These are phyloP conservation scores for Boletus tylopilopsis DNA, from an alignment of 768 basidiomycete species.

Conservation along the genomic window DNA sequence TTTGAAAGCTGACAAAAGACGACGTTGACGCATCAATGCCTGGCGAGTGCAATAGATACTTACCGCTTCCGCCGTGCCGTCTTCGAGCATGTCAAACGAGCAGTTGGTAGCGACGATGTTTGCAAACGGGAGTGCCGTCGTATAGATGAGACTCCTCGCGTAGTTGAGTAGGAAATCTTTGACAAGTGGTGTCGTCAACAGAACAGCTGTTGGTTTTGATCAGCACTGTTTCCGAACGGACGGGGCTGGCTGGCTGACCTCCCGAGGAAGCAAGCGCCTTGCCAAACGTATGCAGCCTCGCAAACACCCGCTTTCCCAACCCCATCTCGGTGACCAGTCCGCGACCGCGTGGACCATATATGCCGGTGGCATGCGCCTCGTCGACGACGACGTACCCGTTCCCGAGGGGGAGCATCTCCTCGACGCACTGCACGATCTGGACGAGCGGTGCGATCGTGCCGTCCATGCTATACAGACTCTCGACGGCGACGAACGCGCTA, in stretches of 20 bases:
- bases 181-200: constrained; percentile 68
- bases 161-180: constrained; percentile 89
- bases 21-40: constrained; percentile 28
- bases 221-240: no score
- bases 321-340: constrained; percentile 73
- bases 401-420: constrained; percentile 54
- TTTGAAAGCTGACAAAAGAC: constrained; percentile 23
- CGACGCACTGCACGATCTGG: constrained; percentile 60
- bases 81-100: constrained; percentile 74
- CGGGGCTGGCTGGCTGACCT: constrained; percentile 55
- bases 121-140: constrained; percentile 75
- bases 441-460: constrained; percentile 80
- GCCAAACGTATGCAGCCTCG: constrained; percentile 87
- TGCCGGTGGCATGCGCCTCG: constrained; percentile 90
- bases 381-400: constrained; percentile 81
- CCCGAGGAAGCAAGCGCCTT: constrained; percentile 86
- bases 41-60: background rate
- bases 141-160: constrained; percentile 87
- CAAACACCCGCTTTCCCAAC: constrained; percentile 66
- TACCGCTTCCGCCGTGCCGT: constrained; percentile 59
- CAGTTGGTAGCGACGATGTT: constrained; percentile 74
- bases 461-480: constrained; percentile 95
- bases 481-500: constrained; percentile 78
- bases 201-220: constrained; percentile 51
- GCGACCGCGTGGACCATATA: constrained; percentile 76